Evolutionary conservation across 1,284 basidiomycete species (phyloP).

Genomic region (Cutaneotrichosporon spelunceum): DNA sequence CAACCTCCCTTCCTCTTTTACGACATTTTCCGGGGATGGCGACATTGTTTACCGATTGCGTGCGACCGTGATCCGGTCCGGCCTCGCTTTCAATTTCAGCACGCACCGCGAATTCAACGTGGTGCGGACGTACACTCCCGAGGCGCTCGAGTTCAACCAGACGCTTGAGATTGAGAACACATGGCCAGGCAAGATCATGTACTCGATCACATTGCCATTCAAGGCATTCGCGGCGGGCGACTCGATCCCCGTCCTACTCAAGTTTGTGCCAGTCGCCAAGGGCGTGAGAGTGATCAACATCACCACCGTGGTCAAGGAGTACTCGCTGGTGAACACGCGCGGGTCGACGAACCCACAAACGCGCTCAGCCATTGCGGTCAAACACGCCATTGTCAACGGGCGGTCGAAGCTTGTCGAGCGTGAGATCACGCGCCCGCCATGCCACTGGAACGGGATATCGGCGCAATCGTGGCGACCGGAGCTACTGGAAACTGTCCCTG

Average conservation of each 20-base stretch:
- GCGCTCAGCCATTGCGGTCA: constrained; percentile 61
- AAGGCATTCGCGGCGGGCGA: constrained; percentile 85
- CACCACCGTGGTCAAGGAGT: constrained; percentile 69
- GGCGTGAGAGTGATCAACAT: constrained; percentile 71
- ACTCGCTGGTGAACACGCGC: constrained; percentile 61
- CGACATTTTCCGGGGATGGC: constrained; percentile 60
- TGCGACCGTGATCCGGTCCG: constrained; percentile 70
- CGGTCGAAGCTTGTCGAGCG: constrained; percentile 51
- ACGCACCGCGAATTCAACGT: constrained; percentile 63
- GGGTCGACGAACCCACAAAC: constrained; percentile 64
- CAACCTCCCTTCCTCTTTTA: constrained; percentile 71
- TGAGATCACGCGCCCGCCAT: constrained; percentile 32
- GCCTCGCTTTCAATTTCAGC: constrained; percentile 65
- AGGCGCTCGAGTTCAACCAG: constrained; percentile 90
- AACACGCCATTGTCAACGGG: constrained; percentile 69
- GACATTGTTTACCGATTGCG: constrained; percentile 80
- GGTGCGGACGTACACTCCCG: constrained; percentile 68
- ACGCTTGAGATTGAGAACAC: constrained; percentile 89
- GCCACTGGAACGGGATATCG: constrained; percentile 23
- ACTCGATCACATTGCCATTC: constrained; percentile 61
- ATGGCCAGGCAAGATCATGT: constrained; percentile 94
- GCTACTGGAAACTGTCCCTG: neutral
- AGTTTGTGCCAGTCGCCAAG: constrained; percentile 81
- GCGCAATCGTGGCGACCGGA: constrained; percentile 6
- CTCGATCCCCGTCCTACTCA: constrained; percentile 71